Base-by-base conservation (phyloP, 2,329 filamentous ascomycete species). In the Metarhizium album region DNA sequence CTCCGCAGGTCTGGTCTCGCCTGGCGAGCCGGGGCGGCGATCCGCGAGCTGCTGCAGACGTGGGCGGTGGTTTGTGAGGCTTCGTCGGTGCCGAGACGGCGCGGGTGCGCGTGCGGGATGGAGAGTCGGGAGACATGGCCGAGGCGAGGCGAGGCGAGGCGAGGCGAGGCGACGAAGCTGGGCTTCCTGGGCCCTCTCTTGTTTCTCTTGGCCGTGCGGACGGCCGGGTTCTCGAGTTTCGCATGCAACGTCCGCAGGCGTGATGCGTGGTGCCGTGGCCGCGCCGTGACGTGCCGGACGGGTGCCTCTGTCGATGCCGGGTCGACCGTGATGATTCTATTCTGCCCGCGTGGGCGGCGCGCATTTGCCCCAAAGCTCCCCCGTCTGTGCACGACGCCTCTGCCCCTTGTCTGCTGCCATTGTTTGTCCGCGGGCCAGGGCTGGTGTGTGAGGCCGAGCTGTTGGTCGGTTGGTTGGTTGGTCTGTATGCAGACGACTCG, bases 1-100 rank as follows among this genome's bases (percentile, higher is more conserved):
- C 47, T 45, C 59, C 59, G 48, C 66, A 69, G 38, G 48, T 52
- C 14, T 51, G 55, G 24, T 55, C 58, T 46, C 64, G 64, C 48
- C 60, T 64, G 31, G 53, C 54, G 23, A 42, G 27, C 14, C 66
- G 48, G 5, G 64, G 59, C 42, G 58, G 54, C 13, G 61, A 60
- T 24, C 53, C 57, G 53, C 64, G 61, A 47, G 64, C 50, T 16
- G 20, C 23, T 22, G 40, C 48, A n/a, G 40, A 43, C 40, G 40
- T 24, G 22, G 20, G 20, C 40, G 60, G 56, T 48, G 62, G 64
- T 31, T 64, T 61, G 38, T 62, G 62, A 50, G 58, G 58, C 49
- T 11, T 43, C 22, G 20, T 24, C 40, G 40, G 18, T 11, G 40
- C 20, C 4, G 40, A 43, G 20, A 43, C n/a, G n/a, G n/a, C n/a